These are phyloP conservation scores for Sideroxylon spinosum DNA, from an alignment of 179 eudicot species.

Conservation along the genomic window DNA sequence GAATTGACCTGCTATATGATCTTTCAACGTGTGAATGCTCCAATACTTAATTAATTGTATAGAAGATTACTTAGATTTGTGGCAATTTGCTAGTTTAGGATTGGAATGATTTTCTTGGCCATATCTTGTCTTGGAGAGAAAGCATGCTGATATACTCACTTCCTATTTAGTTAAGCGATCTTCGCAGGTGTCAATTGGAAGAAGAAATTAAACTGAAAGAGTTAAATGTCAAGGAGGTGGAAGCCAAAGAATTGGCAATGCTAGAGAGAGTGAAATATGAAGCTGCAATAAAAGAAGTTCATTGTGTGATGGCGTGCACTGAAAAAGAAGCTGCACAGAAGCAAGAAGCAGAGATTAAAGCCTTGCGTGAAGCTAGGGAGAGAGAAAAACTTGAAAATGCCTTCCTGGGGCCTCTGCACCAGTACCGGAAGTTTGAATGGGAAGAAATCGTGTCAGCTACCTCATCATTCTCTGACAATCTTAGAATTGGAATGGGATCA, in stretches of 20 bases:
- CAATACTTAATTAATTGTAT: not conserved
- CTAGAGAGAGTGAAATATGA: constrained; percentile 55
- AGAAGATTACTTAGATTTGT: not conserved
- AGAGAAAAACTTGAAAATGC: constrained; percentile 57
- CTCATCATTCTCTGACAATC: constrained; percentile 52
- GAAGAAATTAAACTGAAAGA: constrained; percentile 57
- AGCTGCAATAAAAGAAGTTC: constrained; percentile 60
- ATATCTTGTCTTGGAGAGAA: not conserved
- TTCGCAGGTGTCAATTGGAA: constrained; percentile 49
- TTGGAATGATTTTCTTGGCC: not conserved
- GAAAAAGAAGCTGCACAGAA: constrained; percentile 60
- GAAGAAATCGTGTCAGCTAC: constrained; percentile 74
- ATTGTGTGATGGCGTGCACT: constrained; percentile 43
- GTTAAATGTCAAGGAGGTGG: constrained; percentile 50
- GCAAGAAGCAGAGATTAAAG: constrained; percentile 61
- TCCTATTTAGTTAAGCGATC: constrained; percentile 52
- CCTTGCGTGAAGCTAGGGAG: constrained; percentile 58
- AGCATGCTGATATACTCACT: constrained; percentile 19
- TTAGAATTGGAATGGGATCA: constrained; percentile 74
- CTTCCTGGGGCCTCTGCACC: constrained; percentile 35
- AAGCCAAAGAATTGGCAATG: constrained; percentile 58
- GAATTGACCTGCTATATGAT: not conserved
- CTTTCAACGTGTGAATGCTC: not conserved
- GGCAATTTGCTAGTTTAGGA: not conserved
- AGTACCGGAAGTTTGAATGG: constrained; percentile 68